phyloP scores from a whole-genome alignment of 352 stramenopile species.

The Globisporangium recalcitrans region DNA sequence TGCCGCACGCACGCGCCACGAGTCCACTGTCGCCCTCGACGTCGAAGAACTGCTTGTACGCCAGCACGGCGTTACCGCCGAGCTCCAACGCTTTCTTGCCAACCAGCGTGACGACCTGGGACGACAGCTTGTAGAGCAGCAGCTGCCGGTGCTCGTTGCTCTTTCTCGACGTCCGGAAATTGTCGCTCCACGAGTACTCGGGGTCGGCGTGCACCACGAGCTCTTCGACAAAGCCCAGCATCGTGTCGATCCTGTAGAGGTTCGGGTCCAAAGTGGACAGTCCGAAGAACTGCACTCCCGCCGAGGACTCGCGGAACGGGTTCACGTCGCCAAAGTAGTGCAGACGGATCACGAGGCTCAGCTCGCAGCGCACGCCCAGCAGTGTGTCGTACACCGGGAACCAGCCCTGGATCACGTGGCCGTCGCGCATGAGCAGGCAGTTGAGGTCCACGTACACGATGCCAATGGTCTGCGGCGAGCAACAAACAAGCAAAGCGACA shows the following conservation, averaged over 20 bases:
- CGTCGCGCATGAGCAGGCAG: conserved; percentile 93
- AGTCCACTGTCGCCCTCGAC: conserved; percentile 97
- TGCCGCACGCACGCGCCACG: conserved; percentile 95
- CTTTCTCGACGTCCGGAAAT: conserved; percentile 87
- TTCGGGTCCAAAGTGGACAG: conserved; percentile 91
- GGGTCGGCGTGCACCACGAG: conserved; percentile 97
- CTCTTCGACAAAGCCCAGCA: conserved; percentile 93
- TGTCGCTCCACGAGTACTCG: conserved; percentile 97
- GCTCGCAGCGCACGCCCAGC: conserved; percentile 92
- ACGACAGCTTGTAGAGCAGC: conserved; percentile 93
- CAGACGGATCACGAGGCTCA: conserved; percentile 94
- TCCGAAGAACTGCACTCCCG: conserved; percentile 96
- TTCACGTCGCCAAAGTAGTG: conserved; percentile 97
- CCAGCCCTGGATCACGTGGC: conserved; percentile 93
- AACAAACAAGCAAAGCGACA: neutral
- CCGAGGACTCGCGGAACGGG: conserved; percentile 95
- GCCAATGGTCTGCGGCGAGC: conserved; percentile 77
- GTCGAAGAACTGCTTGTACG: conserved; percentile 98
- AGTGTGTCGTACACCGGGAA: conserved; percentile 98
- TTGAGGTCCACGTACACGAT: conserved; percentile 98
- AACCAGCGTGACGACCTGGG: conserved; percentile 79
- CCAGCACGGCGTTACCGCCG: conserved; percentile 97
- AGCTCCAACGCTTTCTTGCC: conserved; percentile 96
- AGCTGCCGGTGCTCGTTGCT: conserved; percentile 96
- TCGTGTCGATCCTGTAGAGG: conserved; percentile 85